Percentiles rank a stretch among this genome's conserved stretches.
Evolutionary conservation across 2,329 filamentous ascomycete genomes (phyloP).

Genomic region (Cryphonectria carpinicola): DNA sequence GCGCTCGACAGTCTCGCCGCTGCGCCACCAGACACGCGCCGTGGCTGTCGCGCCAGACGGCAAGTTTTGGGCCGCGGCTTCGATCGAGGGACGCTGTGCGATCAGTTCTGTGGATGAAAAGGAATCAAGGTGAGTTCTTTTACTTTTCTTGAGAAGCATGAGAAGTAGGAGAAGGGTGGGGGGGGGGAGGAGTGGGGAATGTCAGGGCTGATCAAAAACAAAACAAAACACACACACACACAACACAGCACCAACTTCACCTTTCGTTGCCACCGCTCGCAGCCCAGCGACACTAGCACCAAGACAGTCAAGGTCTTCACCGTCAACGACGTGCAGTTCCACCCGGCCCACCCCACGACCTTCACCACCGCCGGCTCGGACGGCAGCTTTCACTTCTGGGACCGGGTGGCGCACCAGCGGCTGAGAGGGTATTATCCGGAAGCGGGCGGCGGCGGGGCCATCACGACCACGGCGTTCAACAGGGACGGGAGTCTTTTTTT

Average conservation of each 20-base stretch:
- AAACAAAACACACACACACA: not conserved
- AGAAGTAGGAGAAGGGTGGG: not conserved
- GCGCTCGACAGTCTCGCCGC: constrained; percentile 32
- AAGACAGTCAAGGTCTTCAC: constrained; percentile 36
- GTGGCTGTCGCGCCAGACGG: constrained; percentile 29
- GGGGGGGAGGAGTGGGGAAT: not conserved
- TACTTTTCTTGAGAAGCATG: not conserved
- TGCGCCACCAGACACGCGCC: constrained; percentile 37
- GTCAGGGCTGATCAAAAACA: not conserved
- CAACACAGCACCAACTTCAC: constrained; percentile 33
- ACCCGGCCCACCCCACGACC: constrained; percentile 33
- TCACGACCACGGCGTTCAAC: constrained; percentile 66
- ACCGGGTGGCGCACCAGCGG: constrained; percentile 54
- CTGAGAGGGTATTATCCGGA: constrained; percentile 61
- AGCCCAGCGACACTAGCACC: constrained; percentile 18
- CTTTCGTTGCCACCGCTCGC: constrained; percentile 41
- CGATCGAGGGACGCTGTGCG: constrained; percentile 15
- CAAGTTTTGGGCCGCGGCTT: constrained; percentile 33
- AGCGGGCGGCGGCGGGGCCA: constrained; percentile 52
- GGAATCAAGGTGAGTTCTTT: not conserved
- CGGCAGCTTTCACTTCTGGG: constrained; percentile 55
- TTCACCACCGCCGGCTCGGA: constrained; percentile 42
- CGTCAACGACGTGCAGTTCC: constrained; percentile 40
- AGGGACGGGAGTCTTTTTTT: constrained; percentile 60
- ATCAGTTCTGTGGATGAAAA: constrained; percentile 2